Conservation (phyloP, 2,329 filamentous ascomycete genomes). For the Diaporthe capsici region DNA sequence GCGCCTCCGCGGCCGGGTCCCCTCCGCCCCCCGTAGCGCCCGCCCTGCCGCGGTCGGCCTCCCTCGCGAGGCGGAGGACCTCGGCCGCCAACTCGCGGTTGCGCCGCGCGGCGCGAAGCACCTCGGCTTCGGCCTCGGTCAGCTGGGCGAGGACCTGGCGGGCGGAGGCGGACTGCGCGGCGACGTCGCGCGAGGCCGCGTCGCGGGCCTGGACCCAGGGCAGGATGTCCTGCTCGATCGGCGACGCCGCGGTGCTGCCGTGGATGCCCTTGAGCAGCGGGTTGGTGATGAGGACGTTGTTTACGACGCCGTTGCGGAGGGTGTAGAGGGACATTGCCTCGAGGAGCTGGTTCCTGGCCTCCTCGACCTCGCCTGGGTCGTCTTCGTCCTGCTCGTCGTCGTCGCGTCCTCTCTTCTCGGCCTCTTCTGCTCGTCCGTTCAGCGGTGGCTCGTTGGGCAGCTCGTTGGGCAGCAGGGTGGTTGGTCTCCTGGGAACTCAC, state of each 20-base stretch:
- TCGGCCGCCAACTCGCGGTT: conserved; percentile 75
- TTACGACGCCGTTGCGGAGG: conserved; percentile 77
- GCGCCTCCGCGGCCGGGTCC: conserved; percentile 63
- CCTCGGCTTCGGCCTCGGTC: conserved; percentile 70
- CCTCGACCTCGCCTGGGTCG: conserved; percentile 57
- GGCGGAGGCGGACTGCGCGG: conserved; percentile 69
- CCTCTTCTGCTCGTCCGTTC: conserved; percentile 34
- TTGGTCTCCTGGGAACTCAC: background rate
- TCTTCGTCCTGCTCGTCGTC: conserved; percentile 1
- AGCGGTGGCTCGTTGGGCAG: background rate
- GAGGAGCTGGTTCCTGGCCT: conserved; percentile 76
- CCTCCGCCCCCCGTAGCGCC: conserved; percentile 58
- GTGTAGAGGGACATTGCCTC: conserved; percentile 79
- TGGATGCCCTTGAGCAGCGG: conserved; percentile 86
- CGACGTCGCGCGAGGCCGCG: conserved; percentile 72
- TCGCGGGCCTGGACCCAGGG: conserved; percentile 78
- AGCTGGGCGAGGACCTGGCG: conserved; percentile 66
- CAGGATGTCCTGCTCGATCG: conserved; percentile 79
- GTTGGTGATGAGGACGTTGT: conserved; percentile 78
- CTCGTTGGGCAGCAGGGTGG: background rate
- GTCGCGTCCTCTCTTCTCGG: background rate
- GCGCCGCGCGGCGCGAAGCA: conserved; percentile 66
- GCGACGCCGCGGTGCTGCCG: conserved; percentile 72
- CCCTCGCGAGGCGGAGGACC: conserved; percentile 73
- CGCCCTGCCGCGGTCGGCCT: conserved; percentile 66